Conservation (phyloP, 2,329 filamentous ascomycete genomes). For the Aspergillus transmontanensis region DNA sequence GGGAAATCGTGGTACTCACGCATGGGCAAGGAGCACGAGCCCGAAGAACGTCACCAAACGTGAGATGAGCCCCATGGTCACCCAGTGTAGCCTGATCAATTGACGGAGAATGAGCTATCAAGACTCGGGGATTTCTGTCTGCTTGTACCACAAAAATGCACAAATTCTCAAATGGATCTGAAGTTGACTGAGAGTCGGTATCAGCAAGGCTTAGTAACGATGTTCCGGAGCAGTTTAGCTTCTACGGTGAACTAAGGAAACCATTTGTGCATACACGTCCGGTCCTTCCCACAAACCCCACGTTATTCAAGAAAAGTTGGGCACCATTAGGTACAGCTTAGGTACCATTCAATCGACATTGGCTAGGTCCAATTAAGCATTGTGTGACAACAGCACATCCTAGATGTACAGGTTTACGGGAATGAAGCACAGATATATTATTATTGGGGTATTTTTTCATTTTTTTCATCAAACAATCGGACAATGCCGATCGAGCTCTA, state of each 20-base stretch:
- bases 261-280: neutral
- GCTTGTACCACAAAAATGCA: neutral
- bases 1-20: slow-evolving; percentile 61
- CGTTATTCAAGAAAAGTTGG: slow-evolving; percentile 2
- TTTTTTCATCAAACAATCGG: slow-evolving; percentile 34
- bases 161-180: neutral
- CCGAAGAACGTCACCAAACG: slow-evolving; percentile 73
- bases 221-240: slow-evolving; percentile 1
- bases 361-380: neutral
- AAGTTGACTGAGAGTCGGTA: neutral
- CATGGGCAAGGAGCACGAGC: slow-evolving; percentile 77
- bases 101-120: neutral
- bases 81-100: slow-evolving; percentile 2
- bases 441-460: slow-evolving; percentile 27
- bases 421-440: neutral
- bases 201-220: slow-evolving; percentile 2
- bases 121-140: neutral
- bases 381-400: neutral
- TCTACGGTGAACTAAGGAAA: slow-evolving; percentile 9
- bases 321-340: neutral
- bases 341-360: neutral
- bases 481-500: slow-evolving; percentile 30
- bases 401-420: neutral
- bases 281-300: slow-evolving; percentile 4
- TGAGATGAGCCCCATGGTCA: slow-evolving; percentile 70